Evolutionary conservation across 2,329 filamentous ascomycete genomes (phyloP), one percentile per base, ranked within the genome.

Genomic region (Orbilia ellipsospora): DNA sequence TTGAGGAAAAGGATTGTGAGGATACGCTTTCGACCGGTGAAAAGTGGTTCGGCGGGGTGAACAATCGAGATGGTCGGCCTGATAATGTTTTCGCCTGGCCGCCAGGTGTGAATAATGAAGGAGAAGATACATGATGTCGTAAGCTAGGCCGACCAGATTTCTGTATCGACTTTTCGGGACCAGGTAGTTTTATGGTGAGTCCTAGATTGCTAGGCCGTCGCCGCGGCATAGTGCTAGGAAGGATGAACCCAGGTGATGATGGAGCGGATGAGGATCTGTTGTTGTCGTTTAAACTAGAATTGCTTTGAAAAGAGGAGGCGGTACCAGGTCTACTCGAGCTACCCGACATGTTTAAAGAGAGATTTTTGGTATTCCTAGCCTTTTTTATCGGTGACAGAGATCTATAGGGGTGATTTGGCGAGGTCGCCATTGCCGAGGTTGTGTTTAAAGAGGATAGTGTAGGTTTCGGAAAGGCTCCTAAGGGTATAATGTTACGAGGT

Each of bases 301-400:
- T 81, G 51, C 81, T 81, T 72, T 81, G 81, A 26, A 83, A 81
- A 13, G 83, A 82, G 10, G 86, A 84, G 64, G 88, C 82, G 8
- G 85, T 82, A 78, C 86, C 81, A 80, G 86, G 83, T 7, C 85
- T 82, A 44, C 83, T 83, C 56, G 82, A 80, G 10, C 82, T 83
- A 56, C 86, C 84, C 0, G 85, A 90, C 63, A 86, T 89, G 80
- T 94, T 91, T 54, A 95, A 91, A 1, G 91, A 93, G 3, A 95
- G 85, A 45, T 92, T 92, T 83, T 95, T 95, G 83, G 93, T 90
- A 80, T 95, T 95, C 70, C 91, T 89, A n/a, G 88, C 86, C 80
- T 91, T 90, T 80, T 68, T 83, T 78, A 77, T 85, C 83, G 76
- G 83, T 82, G 56, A 87, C 81, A 63, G 83, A 84, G 67, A 87